These are phyloP conservation scores for Fusarium keratoplasticum DNA, from an alignment of 2,329 filamentous ascomycete species.

Conservation along the genomic window DNA sequence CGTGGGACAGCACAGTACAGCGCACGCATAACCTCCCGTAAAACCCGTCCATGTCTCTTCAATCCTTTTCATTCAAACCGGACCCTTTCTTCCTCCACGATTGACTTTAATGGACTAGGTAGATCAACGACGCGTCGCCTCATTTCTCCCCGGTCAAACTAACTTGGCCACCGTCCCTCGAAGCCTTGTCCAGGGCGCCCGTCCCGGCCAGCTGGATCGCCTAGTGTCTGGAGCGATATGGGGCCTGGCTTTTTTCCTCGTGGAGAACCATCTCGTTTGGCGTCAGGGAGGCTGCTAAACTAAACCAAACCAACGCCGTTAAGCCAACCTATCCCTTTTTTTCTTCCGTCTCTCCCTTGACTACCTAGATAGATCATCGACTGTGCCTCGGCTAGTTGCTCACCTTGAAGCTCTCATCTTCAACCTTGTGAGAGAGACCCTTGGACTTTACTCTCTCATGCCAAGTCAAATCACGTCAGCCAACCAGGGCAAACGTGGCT, in stretches of 20 bases:
- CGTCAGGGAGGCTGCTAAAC: slow-evolving; percentile 14
- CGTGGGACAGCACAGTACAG: not conserved
- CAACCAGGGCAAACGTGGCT: slow-evolving; percentile 13
- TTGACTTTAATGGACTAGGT: not conserved
- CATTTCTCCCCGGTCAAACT: not conserved
- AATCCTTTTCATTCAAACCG: not conserved
- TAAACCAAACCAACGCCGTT: slow-evolving; percentile 8
- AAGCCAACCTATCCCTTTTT: not conserved
- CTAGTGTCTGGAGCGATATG: slow-evolving; percentile 3
- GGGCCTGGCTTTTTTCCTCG: not conserved
- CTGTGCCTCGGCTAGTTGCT: not conserved
- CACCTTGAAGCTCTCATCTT: not conserved
- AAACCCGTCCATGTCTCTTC: slow-evolving; percentile 7
- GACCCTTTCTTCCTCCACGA: not conserved
- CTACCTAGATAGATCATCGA: not conserved
- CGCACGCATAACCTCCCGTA: not conserved
- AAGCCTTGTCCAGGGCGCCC: slow-evolving; percentile 1
- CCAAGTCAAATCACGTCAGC: slow-evolving; percentile 32
- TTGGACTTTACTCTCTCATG: slow-evolving; percentile 3
- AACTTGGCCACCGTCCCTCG: not conserved
- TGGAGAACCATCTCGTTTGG: slow-evolving; percentile 21
- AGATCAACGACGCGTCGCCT: not conserved
- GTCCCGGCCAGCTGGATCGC: slow-evolving; percentile 4
- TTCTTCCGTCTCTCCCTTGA: not conserved
- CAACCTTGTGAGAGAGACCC: not conserved